Evolutionary conservation across 2,329 filamentous ascomycete genomes (phyloP).

Genomic region (Ophiocordyceps polyrhachis-furcata): DNA sequence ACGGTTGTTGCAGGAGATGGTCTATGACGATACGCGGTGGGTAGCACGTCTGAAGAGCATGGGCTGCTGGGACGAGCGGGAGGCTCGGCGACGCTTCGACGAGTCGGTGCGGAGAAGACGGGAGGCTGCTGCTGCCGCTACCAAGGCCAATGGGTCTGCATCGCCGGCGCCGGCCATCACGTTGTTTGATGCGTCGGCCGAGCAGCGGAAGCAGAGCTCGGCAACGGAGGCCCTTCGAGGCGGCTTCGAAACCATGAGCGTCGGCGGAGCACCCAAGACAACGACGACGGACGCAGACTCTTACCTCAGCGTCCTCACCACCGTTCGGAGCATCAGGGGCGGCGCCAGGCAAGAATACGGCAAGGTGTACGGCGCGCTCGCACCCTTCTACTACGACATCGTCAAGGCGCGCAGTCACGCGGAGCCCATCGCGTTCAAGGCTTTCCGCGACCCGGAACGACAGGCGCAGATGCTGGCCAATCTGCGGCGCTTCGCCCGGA

Average conservation of each 20-base stretch:
- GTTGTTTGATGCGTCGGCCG: slow-evolving; percentile 54
- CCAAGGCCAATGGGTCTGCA: slow-evolving; percentile 5
- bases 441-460: slow-evolving; percentile 71
- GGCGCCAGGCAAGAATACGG: slow-evolving; percentile 79
- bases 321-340: slow-evolving; percentile 61
- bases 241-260: slow-evolving; percentile 62
- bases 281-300: slow-evolving; percentile 39
- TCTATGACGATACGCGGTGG: slow-evolving; percentile 96
- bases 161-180: slow-evolving; percentile 22
- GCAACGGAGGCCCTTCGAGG: slow-evolving; percentile 24
- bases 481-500: slow-evolving; percentile 56
- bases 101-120: slow-evolving; percentile 43
- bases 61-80: slow-evolving; percentile 79
- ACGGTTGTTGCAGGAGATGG: slow-evolving; percentile 85
- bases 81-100: slow-evolving; percentile 67
- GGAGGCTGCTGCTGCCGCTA: slow-evolving; percentile 21
- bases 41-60: slow-evolving; percentile 70
- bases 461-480: slow-evolving; percentile 83
- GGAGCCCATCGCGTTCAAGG: slow-evolving; percentile 69
- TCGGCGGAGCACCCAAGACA: slow-evolving; percentile 24
- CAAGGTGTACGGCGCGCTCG: slow-evolving; percentile 73
- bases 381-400: slow-evolving; percentile 77
- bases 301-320: slow-evolving; percentile 50
- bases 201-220: slow-evolving; percentile 38
- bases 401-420: slow-evolving; percentile 51